Evolutionary conservation across 108 stramenopile genomes (phyloP).

Genomic region (Skeletonema marinoi): DNA sequence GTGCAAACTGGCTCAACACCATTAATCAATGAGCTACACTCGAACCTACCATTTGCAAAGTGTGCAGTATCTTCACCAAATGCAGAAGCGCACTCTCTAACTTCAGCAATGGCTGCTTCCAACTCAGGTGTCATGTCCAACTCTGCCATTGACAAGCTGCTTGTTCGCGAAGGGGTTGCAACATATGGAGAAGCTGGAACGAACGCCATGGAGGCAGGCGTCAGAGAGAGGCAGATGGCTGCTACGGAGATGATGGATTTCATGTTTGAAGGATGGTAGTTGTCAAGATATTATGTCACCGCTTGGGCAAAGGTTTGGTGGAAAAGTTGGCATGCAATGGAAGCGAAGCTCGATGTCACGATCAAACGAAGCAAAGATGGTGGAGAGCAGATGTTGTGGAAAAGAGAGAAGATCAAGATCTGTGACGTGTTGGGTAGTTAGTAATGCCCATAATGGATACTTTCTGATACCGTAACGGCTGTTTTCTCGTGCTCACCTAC

Average conservation of each 20-base stretch:
- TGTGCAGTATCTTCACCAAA: slow-evolving; percentile 54
- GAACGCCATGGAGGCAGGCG: slow-evolving; percentile 28
- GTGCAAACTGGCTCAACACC: background rate
- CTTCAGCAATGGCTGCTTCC: slow-evolving; percentile 48
- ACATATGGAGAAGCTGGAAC: slow-evolving; percentile 7
- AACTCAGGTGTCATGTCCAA: slow-evolving; percentile 40
- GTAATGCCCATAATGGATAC: no score
- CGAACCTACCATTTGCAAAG: slow-evolving; percentile 53
- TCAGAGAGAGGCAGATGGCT: slow-evolving; percentile 6
- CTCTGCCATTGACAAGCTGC: slow-evolving; percentile 21
- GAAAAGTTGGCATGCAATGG: background rate
- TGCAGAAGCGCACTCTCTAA: slow-evolving; percentile 43
- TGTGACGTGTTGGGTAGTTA: no score
- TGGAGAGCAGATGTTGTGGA: background rate
- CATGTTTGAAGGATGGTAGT: slow-evolving; percentile 20
- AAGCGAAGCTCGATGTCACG: background rate
- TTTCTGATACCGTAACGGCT: no score
- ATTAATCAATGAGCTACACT: background rate
- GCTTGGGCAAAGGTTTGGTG: background rate
- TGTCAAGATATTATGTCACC: background rate
- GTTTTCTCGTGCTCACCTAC: no score
- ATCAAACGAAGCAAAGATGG: background rate
- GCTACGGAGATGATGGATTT: slow-evolving; percentile 30
- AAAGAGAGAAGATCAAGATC: no score
- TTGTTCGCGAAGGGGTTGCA: slow-evolving; percentile 5